Base-by-base conservation (phyloP, 306 rosid genomes). In the Glycine tomentella region DNA sequence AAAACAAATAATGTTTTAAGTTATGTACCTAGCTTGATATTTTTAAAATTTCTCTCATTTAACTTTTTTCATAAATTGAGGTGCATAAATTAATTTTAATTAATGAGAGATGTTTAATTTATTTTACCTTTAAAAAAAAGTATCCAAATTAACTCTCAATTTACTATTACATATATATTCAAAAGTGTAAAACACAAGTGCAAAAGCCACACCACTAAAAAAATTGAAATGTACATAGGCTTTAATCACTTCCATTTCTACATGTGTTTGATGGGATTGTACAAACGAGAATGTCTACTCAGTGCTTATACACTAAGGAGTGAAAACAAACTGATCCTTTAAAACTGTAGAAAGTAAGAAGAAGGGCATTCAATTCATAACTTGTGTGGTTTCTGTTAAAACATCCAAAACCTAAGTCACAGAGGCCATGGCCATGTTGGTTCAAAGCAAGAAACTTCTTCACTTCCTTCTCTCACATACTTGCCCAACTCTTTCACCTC, bases 401-500 rank as follows among this genome's bases (percentile, higher is more conserved):
- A 76, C 77, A 76, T 89, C 82, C 82, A 85, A 87, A 89, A 78
- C 50, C 66, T 51, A 82, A 81, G 86, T 93, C 90, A 75, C 81
- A 81, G 86, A 9, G 87, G 44, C 88, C 89, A 89, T 52, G 90
- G 69, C 93, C 90, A 92, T 73, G 69, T 84, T 88, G 98, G 80
- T 83, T 88, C 93, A 87, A 88, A 86, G 82, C 86, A 64, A 81
- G 84, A 82, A 14, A 67, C 62, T 75, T 86, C 91, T 75, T 86
- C 90, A 86, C 79, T 71, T 76, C 89, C 93, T 86, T 87, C 93
- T 66, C 82, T 87, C 79, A 67, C 86, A 82, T 84, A 67, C 81
- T 81, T 84, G 59, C 84, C 89, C 85, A 85, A 70, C 82, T 88
- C 91, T 79, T 72, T 85, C 64, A 88, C 90, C 86, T 92, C 93